Percentiles rank a stretch among this genome's conserved stretches.
phyloP scores from a whole-genome alignment of 2,329 filamentous ascomycete species.

The Colletotrichum sp. region DNA sequence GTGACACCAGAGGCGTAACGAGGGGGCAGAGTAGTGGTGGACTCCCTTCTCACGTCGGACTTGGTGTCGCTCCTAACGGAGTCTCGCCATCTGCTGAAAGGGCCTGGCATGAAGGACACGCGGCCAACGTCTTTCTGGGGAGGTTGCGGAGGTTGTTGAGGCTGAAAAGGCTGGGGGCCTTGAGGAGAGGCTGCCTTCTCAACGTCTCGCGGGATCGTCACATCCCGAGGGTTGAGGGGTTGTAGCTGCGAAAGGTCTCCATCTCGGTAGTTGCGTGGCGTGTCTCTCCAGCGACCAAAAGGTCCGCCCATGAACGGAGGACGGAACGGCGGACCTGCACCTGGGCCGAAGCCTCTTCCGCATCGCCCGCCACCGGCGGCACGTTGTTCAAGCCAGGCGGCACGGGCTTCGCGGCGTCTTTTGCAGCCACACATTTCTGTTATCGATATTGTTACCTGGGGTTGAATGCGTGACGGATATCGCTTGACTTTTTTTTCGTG shows the following conservation, averaged over 20 bases:
- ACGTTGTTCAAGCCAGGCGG: constrained; percentile 14
- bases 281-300: neutral
- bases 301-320: neutral
- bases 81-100: neutral
- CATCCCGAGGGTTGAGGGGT: neutral
- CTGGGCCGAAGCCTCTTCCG: neutral
- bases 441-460: neutral
- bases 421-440: neutral
- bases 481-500: neutral
- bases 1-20: neutral
- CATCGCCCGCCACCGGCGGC: neutral
- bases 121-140: neutral
- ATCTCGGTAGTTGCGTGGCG: neutral
- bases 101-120: neutral
- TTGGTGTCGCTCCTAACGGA: neutral
- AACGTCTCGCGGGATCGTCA: neutral
- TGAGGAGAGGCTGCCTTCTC: neutral
- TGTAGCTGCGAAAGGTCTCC: neutral
- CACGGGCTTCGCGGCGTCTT: constrained; percentile 12
- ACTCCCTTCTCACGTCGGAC: neutral
- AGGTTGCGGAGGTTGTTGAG: neutral
- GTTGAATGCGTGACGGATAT: neutral
- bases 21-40: neutral
- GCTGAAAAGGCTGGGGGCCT: neutral
- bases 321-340: neutral